Evolutionary conservation across 1,139 yeast genomes (phyloP), one percentile per base, ranked within the genome.

Genomic region (Suhomyces coccinellae): DNA sequence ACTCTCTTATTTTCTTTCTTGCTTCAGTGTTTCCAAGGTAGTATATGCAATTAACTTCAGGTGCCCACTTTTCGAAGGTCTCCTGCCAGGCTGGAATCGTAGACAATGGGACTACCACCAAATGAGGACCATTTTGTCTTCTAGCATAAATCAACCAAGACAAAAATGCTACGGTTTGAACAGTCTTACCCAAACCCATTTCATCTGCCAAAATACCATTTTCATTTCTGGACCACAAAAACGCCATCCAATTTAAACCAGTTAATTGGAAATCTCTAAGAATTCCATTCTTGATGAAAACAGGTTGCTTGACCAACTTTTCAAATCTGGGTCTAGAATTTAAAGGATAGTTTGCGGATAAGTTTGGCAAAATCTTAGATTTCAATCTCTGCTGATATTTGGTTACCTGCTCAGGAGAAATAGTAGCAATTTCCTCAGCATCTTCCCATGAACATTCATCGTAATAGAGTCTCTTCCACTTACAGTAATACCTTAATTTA

Each of bases 61-160:
- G 98, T 0, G 99, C 82, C 99, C 99, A 95, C 59, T 85, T 81
- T 58, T 93, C 99, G 65, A 95, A 87, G 2, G 99, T 95, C 61
- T 95, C 99, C 69, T 93, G 98, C 99, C 99, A 95, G 0, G 99
- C 96, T 1, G 98, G 97, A 46, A 95, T 83, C 0, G 99, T 95
- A 1, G 97, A 88, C 51, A 95, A 73, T 0, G 99, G 99, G 10
- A 95, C 99, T 32, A 95, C 99, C 24, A 91, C 91, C 39, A 91
- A 66, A 66, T 93, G 97, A 2, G 99, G 99, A 8, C 99, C 99
- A 65, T 91, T 87, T 61, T 91, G 98, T 64, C 96, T 80, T 63
- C 99, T 80, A 6, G 97, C 95, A 63, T 86, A 93, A 27, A 93
- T 83, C 43, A 95, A 77, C 98, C 98, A 93, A 40, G 96, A 87